Percentiles rank a stretch among this genome's conserved stretches.
Evolutionary conservation across 495 filamentous ascomycete species (phyloP).

Genomic region (Astrocystis sublimbata): DNA sequence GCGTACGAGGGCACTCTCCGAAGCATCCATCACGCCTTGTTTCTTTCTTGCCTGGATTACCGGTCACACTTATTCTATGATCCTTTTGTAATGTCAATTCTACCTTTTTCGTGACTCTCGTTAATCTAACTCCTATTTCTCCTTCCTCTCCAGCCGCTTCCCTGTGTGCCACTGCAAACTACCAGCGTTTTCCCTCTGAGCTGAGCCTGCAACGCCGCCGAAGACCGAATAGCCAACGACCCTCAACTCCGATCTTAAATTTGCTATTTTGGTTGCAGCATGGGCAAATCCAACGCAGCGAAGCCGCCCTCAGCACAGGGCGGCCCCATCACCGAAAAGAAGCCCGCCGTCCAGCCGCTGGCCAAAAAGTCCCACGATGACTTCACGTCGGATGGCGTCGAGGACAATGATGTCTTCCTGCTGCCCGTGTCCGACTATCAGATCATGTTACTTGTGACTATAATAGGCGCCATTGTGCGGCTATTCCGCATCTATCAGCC

Average conservation of each 20-base stretch:
- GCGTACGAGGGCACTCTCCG: constrained; percentile 17
- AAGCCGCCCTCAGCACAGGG: constrained; percentile 42
- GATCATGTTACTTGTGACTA: constrained; percentile 67
- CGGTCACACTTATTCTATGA: constrained; percentile 29
- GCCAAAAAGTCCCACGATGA: constrained; percentile 43
- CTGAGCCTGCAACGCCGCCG: neutral
- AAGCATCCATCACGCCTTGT: constrained; percentile 36
- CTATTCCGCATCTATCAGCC: constrained; percentile 96
- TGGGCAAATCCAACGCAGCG: constrained; percentile 44
- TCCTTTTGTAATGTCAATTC: constrained; percentile 46
- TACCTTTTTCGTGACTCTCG: constrained; percentile 47
- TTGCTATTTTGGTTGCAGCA: constrained; percentile 22
- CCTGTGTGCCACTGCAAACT: constrained; percentile 17
- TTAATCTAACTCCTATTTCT: constrained; percentile 37
- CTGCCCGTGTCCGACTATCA: constrained; percentile 82
- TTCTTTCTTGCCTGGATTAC: constrained; percentile 33
- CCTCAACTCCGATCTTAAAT: constrained; percentile 2
- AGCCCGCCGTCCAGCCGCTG: constrained; percentile 32
- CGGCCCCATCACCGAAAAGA: constrained; percentile 25
- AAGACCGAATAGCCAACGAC: neutral
- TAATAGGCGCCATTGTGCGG: constrained; percentile 76
- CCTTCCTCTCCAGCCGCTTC: constrained; percentile 15
- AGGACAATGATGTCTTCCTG: constrained; percentile 70
- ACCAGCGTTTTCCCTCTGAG: neutral
- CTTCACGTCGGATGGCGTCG: constrained; percentile 66